Evolutionary conservation across 2,329 filamentous ascomycete species (phyloP), one percentile per base, ranked within the genome.

Genomic region (Mariannaea elegans): DNA sequence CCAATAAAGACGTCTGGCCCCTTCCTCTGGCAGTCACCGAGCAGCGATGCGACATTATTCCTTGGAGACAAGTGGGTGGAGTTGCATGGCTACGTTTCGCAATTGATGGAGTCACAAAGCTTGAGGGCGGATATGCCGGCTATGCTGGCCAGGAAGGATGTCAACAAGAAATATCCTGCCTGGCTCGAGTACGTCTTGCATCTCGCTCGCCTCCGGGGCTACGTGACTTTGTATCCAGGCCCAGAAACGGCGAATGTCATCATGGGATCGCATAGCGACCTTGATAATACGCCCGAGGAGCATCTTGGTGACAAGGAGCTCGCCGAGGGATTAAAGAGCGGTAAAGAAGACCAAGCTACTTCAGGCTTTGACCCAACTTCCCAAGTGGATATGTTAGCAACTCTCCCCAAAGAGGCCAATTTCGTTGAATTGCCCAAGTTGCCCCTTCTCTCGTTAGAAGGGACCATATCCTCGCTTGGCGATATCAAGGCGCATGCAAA

Each of bases 41-140:
- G 88, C 65, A 92, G 90, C 71, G 90, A 95, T 64, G 94, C 94
- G 1, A 86, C 89, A 10, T 81, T 99, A 9, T 90, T 94, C 72
- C 88, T 95, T 56, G 93, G 94, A 41, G 87, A 93, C 46, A 93
- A 90, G 71, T 99, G 95, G 95, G 79, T 86, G 12, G 92, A 97
- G 67, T 83, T 97, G 9, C 93, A 97, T 72, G 85, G 87, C 10
- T 95, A 96, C 67, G 83, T 96, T 2, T 86, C 90, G 10, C 83
- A 85, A 46, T 81, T 88, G 7, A 78, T 94, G 14, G 77, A 81
- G 29, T 72, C 72, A 16, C 78, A 81, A 39, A 75, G 76, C 32
- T 52, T 65, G 0, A 70, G 68, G n/a, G 67, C 76, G 7, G 66
- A 74, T 1, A 69, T 75, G 2, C 77, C 81, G 1, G 66, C 76